Evolutionary conservation across 116 monocot genomes (phyloP).

Genomic region (Iris pallida): DNA sequence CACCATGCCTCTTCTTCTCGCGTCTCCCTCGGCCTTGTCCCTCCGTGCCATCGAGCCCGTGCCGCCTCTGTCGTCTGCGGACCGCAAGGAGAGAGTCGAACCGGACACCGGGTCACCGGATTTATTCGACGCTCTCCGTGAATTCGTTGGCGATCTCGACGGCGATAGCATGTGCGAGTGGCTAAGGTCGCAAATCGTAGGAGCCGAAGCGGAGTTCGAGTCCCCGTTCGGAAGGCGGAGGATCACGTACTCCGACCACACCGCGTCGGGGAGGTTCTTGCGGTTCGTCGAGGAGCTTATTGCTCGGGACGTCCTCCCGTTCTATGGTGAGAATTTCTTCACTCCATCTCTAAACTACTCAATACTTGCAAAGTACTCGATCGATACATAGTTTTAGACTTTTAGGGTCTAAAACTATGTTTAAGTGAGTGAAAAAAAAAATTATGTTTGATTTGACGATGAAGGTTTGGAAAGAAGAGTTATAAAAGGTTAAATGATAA

Average conservation of each 20-base stretch:
- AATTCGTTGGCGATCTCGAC: background rate
- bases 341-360: background rate
- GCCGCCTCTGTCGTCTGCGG: background rate
- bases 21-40: background rate
- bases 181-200: slow-evolving; percentile 23
- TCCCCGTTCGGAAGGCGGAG: slow-evolving; percentile 21
- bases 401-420: no score
- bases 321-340: slow-evolving; percentile 16
- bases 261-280: slow-evolving; percentile 28
- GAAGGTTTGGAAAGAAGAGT: no score
- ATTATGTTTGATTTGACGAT: no score
- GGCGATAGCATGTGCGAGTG: slow-evolving; percentile 1
- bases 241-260: slow-evolving; percentile 26
- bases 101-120: no score
- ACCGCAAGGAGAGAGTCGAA: no score
- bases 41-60: background rate
- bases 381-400: background rate
- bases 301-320: slow-evolving; percentile 13
- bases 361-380: background rate
- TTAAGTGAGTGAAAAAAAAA: no score
- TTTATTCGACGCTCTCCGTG: background rate
- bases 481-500: no score
- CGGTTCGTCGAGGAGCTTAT: slow-evolving; percentile 22
- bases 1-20: background rate
- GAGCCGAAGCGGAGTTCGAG: slow-evolving; percentile 18